Evolutionary conservation across 2,329 filamentous ascomycete genomes (phyloP).

Genomic region (Aspergillus pseudoviridinutans): DNA sequence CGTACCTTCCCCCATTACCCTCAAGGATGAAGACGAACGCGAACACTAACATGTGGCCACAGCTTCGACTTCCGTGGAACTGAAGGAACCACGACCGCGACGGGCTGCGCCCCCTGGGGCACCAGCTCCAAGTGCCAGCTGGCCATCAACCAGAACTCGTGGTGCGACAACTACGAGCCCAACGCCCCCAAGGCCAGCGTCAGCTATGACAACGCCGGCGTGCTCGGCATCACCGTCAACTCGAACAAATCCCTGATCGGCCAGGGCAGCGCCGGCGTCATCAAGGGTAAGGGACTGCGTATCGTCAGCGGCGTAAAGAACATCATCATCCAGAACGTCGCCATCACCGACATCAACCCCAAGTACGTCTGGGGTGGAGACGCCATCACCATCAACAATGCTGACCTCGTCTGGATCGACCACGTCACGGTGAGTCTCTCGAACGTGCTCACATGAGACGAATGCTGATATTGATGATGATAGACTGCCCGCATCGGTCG

Average conservation of each 20-base stretch:
- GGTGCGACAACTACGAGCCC: constrained; percentile 57
- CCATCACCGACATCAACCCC: constrained; percentile 54
- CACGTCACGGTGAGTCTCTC: constrained; percentile 37
- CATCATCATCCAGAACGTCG: constrained; percentile 58
- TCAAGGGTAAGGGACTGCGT: constrained; percentile 55
- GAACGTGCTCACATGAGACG: no score
- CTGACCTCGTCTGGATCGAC: constrained; percentile 45
- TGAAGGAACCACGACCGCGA: constrained; percentile 40
- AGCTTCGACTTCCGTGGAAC: background rate
- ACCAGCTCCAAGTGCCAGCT: constrained; percentile 51
- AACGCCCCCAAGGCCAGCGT: constrained; percentile 44
- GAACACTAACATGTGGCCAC: background rate
- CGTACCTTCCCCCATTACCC: background rate
- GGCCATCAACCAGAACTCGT: constrained; percentile 56
- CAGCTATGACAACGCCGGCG: constrained; percentile 48
- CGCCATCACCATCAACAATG: constrained; percentile 49
- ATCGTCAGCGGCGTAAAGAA: constrained; percentile 46
- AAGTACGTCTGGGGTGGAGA: constrained; percentile 57
- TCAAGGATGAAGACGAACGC: background rate
- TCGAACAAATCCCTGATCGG: constrained; percentile 57
- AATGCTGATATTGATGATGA: background rate
- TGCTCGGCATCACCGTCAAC: constrained; percentile 47
- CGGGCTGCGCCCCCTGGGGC: constrained; percentile 56
- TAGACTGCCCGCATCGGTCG: constrained; percentile 55
- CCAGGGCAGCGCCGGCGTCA: constrained; percentile 49